Base-by-base conservation (phyloP, 495 filamentous ascomycete species). In the Hypoxylon lenormandii region DNA sequence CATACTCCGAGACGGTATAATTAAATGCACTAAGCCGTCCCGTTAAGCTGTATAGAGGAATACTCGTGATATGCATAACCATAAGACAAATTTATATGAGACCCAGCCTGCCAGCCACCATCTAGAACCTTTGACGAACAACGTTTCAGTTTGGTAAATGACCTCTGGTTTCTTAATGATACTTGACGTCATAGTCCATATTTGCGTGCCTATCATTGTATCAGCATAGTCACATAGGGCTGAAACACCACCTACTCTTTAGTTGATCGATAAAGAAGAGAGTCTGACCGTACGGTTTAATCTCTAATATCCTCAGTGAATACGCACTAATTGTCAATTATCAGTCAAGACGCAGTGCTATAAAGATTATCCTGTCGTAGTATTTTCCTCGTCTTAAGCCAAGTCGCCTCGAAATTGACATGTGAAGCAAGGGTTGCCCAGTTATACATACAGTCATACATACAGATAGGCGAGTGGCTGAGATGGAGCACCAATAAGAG, bases 151-250 rank as follows among this genome's bases (percentile, higher is more conserved):
- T 5, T 19, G 5, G 28, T 30, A 13, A 11, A 53, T 43, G 15
- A 64, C 5, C 15, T 48, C 12, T 5, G 18, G n/a, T 52, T 46
- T 43, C 18, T 21, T 40, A 12, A 10, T 19, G 13, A 19, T 15
- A 5, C 16, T 0, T 65, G 60, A 61, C 55, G 49, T 70, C 55
- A 61, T 30, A 23, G 11, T 36, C 47, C 56, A 62, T 61, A 42
- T 48, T 62, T 62, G 0, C 11, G 53, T 48, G 60, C n/a, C 45
- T 51, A 51, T 60, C 56, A 30, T 48, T 60, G 66, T 65, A 60
- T 70, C 66, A 65, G 16, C 11, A 15, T 28, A 10, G 48, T 55
- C 33, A 19, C 43, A 19, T 60, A 56, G 64, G 64, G 64, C 64
- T 68, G 64, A 68, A 40, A 45, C 50, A 5, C 49, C 19, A 48